Evolutionary conservation across 2,329 filamentous ascomycete genomes (phyloP).

Genomic region (Colletotrichum nymphaeae): DNA sequence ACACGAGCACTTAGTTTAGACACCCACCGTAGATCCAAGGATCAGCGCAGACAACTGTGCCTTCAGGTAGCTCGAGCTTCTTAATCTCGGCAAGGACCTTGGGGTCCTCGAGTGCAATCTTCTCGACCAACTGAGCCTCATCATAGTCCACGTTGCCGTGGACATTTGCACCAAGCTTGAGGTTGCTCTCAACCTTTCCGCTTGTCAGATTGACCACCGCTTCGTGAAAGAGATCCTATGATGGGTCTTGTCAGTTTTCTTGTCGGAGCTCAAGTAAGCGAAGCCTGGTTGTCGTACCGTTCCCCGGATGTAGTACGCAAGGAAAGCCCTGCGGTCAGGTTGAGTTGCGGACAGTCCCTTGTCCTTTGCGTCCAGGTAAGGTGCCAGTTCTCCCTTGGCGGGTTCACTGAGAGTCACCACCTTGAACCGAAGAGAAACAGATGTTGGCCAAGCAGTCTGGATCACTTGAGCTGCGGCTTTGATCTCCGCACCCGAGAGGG

Average conservation of each 20-base stretch:
- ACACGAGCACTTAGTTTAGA: too few species aligned
- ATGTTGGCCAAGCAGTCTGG: conserved; percentile 63
- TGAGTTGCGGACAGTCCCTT: conserved; percentile 46
- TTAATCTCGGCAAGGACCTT: conserved; percentile 69
- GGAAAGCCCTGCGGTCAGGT: conserved; percentile 61
- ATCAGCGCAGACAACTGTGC: conserved; percentile 68
- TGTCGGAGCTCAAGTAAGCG: not conserved
- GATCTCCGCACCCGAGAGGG: conserved; percentile 69
- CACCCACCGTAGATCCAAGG: conserved; percentile 28
- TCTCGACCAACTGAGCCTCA: conserved; percentile 70
- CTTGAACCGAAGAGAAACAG: conserved; percentile 71
- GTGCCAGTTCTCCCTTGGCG: conserved; percentile 61
- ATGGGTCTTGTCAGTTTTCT: conserved; percentile 3
- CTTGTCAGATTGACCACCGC: conserved; percentile 64
- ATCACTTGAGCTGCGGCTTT: conserved; percentile 60
- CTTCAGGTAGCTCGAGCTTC: conserved; percentile 71
- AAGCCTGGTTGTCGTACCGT: conserved; percentile 57
- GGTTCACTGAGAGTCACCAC: conserved; percentile 70
- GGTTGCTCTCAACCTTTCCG: conserved; percentile 64
- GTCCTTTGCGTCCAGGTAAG: conserved; percentile 62
- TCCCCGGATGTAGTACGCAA: conserved; percentile 69
- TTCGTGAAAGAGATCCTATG: conserved; percentile 71
- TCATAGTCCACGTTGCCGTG: conserved; percentile 70
- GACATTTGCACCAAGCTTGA: conserved; percentile 67
- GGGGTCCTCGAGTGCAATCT: conserved; percentile 64